Evolutionary conservation across 352 stramenopile genomes (phyloP), one percentile per base, ranked within the genome.

Genomic region (Globisporangium viniferum): DNA sequence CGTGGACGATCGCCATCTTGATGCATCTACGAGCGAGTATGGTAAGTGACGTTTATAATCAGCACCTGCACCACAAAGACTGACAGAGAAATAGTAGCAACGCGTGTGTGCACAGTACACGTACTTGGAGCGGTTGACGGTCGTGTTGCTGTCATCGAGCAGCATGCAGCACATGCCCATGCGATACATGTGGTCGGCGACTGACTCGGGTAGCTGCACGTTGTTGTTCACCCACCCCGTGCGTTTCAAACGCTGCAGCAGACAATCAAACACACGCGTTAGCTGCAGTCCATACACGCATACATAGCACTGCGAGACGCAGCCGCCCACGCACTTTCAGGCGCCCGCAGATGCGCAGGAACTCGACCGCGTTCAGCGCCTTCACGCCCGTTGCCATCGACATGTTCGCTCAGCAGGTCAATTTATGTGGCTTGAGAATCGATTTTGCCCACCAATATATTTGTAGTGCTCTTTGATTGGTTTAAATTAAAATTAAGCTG

Each of bases 171-270:
- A 95, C 86, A 97, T 96, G 8, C 88, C 75, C 82, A 98, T 96
- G 67, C 94, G 89, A 72, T 97, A 98, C 78, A 96, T 97, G 79
- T 98, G 94, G 73, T 98, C 94, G 29, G 94, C 91, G 24, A 98
- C 92, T 7, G 89, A 97, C 76, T 98, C 94, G 12, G 93, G 90
- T 27, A 91, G 69, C 22, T 84, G 69, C 53, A 97, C 92, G 4
- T 94, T 89, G 73, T 93, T 91, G 67, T 94, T 93, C n/a, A 98
- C 81, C 94, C 94, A 98, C 76, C 92, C 94, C 53, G 92, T 98
- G 70, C 91, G 88, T 74, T 97, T 97, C 27, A 97, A 71, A 48
- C 76, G 81, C 89, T 97, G 78, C 51, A 54, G 8, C 29, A 33
- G 29, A 57, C 10, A 33, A n/a, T 57, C 39, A 29, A 63, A 70